These are phyloP conservation scores for Aureobasidium mangrovei DNA, from an alignment of 2,329 filamentous ascomycete genomes.

Conservation along the genomic window DNA sequence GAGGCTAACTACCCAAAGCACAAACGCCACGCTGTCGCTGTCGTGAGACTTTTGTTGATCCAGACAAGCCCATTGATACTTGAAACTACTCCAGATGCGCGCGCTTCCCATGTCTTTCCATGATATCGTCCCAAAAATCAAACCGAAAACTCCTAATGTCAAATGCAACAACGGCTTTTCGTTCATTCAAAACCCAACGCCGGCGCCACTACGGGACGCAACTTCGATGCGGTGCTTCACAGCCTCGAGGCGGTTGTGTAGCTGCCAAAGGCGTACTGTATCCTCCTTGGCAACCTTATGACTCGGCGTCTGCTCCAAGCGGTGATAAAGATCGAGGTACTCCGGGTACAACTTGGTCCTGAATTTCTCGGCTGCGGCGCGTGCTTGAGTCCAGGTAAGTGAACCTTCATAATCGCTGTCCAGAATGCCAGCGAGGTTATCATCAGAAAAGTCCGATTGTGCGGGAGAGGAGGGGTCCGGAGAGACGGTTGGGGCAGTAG, in stretches of 20 bases:
- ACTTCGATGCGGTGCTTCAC: conserved; percentile 49
- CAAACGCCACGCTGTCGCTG: neutral
- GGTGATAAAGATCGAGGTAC: conserved; percentile 48
- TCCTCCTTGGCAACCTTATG: conserved; percentile 31
- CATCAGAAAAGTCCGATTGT: conserved; percentile 10
- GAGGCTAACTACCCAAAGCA: too few relatives aligned
- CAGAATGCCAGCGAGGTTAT: conserved; percentile 8
- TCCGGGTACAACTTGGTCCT: conserved; percentile 47
- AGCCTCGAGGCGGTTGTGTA: conserved; percentile 45
- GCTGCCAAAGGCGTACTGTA: conserved; percentile 43
- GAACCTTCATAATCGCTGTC: conserved; percentile 2
- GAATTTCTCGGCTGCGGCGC: conserved; percentile 43
- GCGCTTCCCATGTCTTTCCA: neutral
- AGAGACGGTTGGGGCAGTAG: conserved; percentile 19
- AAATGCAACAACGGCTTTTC: neutral
- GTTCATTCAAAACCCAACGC: neutral
- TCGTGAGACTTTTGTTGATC: neutral
- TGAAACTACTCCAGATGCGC: neutral
- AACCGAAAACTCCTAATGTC: neutral
- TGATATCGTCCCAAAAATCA: neutral
- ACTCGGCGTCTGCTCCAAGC: conserved; percentile 22
- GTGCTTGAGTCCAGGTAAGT: conserved; percentile 24
- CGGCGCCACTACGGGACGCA: conserved; percentile 1
- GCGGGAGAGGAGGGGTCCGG: conserved; percentile 15
- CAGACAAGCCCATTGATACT: neutral